These are phyloP conservation scores for Capronia epimyces DNA, from an alignment of 2,329 filamentous ascomycete genomes.

Conservation along the genomic window DNA sequence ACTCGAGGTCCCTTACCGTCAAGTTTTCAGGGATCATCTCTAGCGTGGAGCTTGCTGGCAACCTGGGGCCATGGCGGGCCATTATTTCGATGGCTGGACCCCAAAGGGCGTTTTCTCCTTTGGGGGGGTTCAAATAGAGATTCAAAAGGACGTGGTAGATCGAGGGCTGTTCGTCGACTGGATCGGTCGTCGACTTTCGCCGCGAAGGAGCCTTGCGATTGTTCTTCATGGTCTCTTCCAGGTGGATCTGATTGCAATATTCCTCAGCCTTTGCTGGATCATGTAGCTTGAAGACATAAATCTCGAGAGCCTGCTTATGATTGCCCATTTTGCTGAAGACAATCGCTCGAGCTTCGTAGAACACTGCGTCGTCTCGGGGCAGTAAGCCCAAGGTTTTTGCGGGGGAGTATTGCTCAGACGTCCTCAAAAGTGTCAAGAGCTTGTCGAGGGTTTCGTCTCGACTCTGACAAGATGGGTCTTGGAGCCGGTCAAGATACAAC, in stretches of 20 bases:
- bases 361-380: slow-evolving; percentile 73
- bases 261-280: slow-evolving; percentile 89
- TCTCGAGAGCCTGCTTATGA: slow-evolving; percentile 91
- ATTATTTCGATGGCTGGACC: slow-evolving; percentile 77
- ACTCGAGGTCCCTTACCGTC: slow-evolving; percentile 71
- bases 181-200: slow-evolving; percentile 41
- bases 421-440: slow-evolving; percentile 68
- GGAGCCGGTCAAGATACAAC: slow-evolving; percentile 57
- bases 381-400: slow-evolving; percentile 71
- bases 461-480: slow-evolving; percentile 38
- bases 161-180: slow-evolving; percentile 58
- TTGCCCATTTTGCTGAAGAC: slow-evolving; percentile 92
- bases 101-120: slow-evolving; percentile 66
- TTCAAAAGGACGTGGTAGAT: slow-evolving; percentile 90
- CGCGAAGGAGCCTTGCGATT: slow-evolving; percentile 33
- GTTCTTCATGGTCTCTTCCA: slow-evolving; percentile 46
- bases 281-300: slow-evolving; percentile 91
- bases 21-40: slow-evolving; percentile 77
- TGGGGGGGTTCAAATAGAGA: slow-evolving; percentile 77
- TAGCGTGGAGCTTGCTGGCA: slow-evolving; percentile 81
- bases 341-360: slow-evolving; percentile 84
- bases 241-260: slow-evolving; percentile 84
- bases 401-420: slow-evolving; percentile 74
- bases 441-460: slow-evolving; percentile 58
- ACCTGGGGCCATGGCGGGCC: slow-evolving; percentile 84